Evolutionary conservation across 805 yeast species (phyloP).

Genomic region (Kazachstania psychrophila): DNA sequence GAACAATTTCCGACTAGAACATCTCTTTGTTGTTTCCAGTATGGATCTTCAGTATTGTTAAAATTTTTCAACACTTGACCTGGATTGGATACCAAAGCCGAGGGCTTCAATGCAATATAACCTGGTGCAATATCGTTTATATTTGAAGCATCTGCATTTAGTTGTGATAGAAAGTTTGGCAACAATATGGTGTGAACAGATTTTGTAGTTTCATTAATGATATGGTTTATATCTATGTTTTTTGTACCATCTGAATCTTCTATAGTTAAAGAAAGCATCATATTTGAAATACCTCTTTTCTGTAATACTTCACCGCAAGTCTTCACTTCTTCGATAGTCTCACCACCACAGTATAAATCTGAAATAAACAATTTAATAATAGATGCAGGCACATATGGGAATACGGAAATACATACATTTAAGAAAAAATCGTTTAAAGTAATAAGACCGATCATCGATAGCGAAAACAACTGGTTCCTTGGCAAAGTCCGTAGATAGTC

Average conservation of each 20-base stretch:
- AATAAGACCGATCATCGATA: conserved; percentile 59
- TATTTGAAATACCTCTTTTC: conserved; percentile 73
- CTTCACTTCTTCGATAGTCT: conserved; percentile 57
- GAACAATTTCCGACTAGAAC: conserved; percentile 58
- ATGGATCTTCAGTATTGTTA: conserved; percentile 34
- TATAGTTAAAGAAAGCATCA: conserved; percentile 91
- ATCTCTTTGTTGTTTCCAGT: conserved; percentile 44
- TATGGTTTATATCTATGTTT: conserved; percentile 43
- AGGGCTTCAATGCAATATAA: conserved; percentile 87
- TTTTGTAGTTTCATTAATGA: conserved; percentile 52
- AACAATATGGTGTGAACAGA: conserved; percentile 60
- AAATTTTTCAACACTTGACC: conserved; percentile 60
- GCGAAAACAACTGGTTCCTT: conserved; percentile 49
- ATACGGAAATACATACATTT: conserved; percentile 49
- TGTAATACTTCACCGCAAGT: conserved; percentile 59
- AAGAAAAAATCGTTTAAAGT: conserved; percentile 57
- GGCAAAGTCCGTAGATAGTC: conserved; percentile 45
- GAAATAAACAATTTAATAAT: conserved; percentile 65
- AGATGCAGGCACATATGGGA: conserved; percentile 68
- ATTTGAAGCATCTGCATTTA: conserved; percentile 28
- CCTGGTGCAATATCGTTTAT: conserved; percentile 77
- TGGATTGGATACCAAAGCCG: conserved; percentile 76
- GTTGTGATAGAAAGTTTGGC: conserved; percentile 58
- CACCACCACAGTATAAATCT: conserved; percentile 87
- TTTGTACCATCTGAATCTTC: conserved; percentile 83